phyloP scores from a whole-genome alignment of 371 early-diverging fungal species.

The Choanephora cucurbitarum region DNA sequence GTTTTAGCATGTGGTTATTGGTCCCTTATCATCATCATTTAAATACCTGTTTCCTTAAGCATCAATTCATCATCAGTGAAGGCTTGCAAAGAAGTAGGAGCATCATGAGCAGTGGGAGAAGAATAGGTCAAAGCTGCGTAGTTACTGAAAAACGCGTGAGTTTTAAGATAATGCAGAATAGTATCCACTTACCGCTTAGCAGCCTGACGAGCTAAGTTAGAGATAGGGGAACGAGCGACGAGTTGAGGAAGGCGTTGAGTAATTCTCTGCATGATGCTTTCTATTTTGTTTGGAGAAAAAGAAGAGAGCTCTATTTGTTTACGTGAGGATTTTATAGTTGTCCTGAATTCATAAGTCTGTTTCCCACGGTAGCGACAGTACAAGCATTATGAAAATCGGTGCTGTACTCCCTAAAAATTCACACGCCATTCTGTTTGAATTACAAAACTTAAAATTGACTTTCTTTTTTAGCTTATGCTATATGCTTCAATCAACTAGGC shows the following conservation, averaged over 20 bases:
- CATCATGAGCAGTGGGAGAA: slow-evolving; percentile 40
- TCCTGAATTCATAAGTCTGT: not conserved
- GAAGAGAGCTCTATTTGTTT: not conserved
- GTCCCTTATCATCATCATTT: not conserved
- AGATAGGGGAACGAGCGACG: slow-evolving; percentile 12
- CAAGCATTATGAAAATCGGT: no score
- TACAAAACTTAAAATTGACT: no score
- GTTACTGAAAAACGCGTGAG: slow-evolving; percentile 14
- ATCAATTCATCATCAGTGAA: slow-evolving; percentile 78
- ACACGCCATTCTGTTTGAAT: no score
- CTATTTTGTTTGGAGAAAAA: not conserved
- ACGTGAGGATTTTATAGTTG: not conserved
- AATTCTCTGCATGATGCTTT: slow-evolving; percentile 16
- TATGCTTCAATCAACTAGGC: no score
- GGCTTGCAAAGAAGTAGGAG: slow-evolving; percentile 45
- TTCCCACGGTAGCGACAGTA: not conserved
- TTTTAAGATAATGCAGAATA: not conserved
- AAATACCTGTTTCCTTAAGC: slow-evolving; percentile 62
- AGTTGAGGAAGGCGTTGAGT: slow-evolving; percentile 28
- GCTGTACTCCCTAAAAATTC: no score
- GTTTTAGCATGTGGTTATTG: not conserved
- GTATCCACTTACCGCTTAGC: slow-evolving; percentile 18
- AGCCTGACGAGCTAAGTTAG: slow-evolving; percentile 20
- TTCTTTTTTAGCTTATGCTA: no score
- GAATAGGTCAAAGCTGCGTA: slow-evolving; percentile 37